Evolutionary conservation across 306 rosid genomes (phyloP).

Genomic region (Corylus heterophylla): DNA sequence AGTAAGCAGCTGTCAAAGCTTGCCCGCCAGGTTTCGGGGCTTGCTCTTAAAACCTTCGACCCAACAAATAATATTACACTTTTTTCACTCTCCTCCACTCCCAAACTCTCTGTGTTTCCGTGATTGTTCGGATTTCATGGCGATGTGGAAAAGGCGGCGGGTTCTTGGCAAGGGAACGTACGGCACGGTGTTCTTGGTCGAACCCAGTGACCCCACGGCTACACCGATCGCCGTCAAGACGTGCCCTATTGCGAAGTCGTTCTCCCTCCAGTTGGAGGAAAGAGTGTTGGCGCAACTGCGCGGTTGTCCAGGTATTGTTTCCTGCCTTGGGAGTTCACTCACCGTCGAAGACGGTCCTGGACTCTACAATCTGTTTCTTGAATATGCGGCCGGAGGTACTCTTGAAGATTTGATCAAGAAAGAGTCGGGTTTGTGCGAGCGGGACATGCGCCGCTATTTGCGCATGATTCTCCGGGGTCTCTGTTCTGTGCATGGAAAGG

Average conservation of each 20-base stretch:
- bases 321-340: neutral
- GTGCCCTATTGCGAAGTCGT: neutral
- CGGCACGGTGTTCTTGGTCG: neutral
- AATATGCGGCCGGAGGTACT: constrained; percentile 6
- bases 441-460: neutral
- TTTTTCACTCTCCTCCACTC: too few species aligned
- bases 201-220: neutral
- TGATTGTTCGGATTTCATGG: neutral
- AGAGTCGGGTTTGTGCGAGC: neutral
- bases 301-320: neutral
- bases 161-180: neutral
- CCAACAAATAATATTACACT: too few species aligned
- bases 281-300: neutral
- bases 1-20: too few species aligned
- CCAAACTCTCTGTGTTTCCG: constrained; percentile 10
- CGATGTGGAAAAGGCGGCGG: neutral
- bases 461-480: constrained; percentile 9
- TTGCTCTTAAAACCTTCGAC: too few species aligned
- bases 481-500: neutral
- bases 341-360: neutral
- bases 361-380: neutral
- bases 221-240: neutral
- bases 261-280: neutral
- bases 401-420: neutral
- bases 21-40: too few species aligned